A percentile compares a stretch with the other conserved stretches of the same genome.
Conservation (phyloP, 2,329 filamentous ascomycete species). For the Leptographium flavum region DNA sequence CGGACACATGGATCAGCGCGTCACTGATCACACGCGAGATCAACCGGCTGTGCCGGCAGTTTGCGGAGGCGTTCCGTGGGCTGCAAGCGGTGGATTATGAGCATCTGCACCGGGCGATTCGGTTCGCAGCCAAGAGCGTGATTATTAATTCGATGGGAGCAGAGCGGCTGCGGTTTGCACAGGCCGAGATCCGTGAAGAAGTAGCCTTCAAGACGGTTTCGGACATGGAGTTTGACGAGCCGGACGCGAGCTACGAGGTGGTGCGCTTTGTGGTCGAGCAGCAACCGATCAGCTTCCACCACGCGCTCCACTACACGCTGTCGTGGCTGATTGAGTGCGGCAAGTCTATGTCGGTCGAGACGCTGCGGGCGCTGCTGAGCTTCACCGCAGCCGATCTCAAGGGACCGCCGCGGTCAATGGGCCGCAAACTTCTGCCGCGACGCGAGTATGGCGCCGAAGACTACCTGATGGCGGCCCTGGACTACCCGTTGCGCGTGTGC, state of each 20-base stretch:
- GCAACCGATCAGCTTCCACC: slow-evolving; percentile 91
- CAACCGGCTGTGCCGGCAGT: slow-evolving; percentile 77
- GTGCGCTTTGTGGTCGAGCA: slow-evolving; percentile 81
- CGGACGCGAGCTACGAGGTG: slow-evolving; percentile 43
- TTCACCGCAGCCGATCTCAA: slow-evolving; percentile 60
- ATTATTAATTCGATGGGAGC: slow-evolving; percentile 79
- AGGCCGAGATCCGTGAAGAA: slow-evolving; percentile 78
- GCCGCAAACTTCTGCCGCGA: slow-evolving; percentile 39
- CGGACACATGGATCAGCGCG: slow-evolving; percentile 94
- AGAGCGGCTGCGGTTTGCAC: slow-evolving; percentile 74
- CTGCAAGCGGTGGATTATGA: slow-evolving; percentile 48
- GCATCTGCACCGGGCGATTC: slow-evolving; percentile 57
- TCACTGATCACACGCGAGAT: slow-evolving; percentile 90
- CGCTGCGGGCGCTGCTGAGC: slow-evolving; percentile 53
- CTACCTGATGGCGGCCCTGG: slow-evolving; percentile 74
- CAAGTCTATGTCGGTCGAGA: slow-evolving; percentile 54
- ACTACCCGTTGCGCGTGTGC: slow-evolving; percentile 84
- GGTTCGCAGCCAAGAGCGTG: slow-evolving; percentile 64
- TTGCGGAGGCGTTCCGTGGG: slow-evolving; percentile 73
- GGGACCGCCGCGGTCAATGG: slow-evolving; percentile 48
- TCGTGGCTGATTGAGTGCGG: slow-evolving; percentile 93
- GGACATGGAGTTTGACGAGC: slow-evolving; percentile 66
- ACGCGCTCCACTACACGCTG: slow-evolving; percentile 86
- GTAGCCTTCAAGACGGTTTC: slow-evolving; percentile 65
- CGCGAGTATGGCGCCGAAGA: slow-evolving; percentile 54